phyloP scores from a whole-genome alignment of 2,329 filamentous ascomycete genomes.

The Fusarium heterosporum region DNA sequence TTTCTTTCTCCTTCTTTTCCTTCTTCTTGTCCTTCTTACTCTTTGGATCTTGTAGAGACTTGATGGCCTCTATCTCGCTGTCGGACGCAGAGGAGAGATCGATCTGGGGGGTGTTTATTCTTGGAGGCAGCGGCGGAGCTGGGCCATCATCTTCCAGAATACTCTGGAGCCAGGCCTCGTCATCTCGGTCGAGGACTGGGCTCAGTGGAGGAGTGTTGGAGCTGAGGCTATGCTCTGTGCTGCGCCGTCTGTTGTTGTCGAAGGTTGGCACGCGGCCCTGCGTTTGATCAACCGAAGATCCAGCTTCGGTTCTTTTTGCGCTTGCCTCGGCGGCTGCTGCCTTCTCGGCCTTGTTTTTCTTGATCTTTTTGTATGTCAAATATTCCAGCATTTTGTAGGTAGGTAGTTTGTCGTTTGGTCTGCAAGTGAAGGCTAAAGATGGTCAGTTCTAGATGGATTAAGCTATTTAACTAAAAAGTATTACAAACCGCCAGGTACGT shows the following conservation, averaged over 20 bases:
- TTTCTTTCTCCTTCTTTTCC: slow-evolving; percentile 51
- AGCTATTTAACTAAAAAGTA: slow-evolving; percentile 23
- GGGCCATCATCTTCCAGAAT: slow-evolving; percentile 61
- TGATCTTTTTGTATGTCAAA: slow-evolving; percentile 71
- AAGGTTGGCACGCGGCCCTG: slow-evolving; percentile 30
- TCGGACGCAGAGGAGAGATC: slow-evolving; percentile 49
- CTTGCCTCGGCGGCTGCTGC: slow-evolving; percentile 46
- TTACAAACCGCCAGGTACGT: neutral
- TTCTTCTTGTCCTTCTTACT: slow-evolving; percentile 49
- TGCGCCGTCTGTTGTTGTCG: slow-evolving; percentile 23
- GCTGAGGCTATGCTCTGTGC: slow-evolving; percentile 45
- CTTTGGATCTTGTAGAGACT: slow-evolving; percentile 47
- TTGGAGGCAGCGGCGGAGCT: slow-evolving; percentile 67
- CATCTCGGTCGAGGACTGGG: slow-evolving; percentile 66
- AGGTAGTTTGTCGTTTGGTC: slow-evolving; percentile 4
- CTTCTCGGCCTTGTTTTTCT: slow-evolving; percentile 68
- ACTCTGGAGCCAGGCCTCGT: slow-evolving; percentile 68
- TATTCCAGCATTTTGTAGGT: slow-evolving; percentile 68
- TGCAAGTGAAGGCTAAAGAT: neutral
- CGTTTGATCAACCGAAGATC: slow-evolving; percentile 26
- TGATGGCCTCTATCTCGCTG: slow-evolving; percentile 45
- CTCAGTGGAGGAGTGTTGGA: slow-evolving; percentile 44
- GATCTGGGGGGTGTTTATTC: slow-evolving; percentile 62
- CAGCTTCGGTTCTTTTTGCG: slow-evolving; percentile 29
- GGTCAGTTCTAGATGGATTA: neutral